Conservation (phyloP, 78 protist species). For the Diacronema lutheri region DNA sequence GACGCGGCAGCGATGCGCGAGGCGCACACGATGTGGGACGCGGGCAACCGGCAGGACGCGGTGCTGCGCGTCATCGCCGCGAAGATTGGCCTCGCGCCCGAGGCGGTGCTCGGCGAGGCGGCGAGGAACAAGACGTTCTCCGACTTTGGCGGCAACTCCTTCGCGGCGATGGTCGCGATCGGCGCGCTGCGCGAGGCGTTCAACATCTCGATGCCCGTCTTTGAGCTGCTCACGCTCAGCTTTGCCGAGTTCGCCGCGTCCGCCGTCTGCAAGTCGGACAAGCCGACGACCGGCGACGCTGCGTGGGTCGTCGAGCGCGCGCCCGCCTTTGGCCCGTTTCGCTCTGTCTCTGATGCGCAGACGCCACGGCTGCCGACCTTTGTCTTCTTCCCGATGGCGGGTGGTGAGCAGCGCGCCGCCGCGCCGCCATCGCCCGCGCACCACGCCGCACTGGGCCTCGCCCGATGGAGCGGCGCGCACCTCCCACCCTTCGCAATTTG, state of each 20-base stretch:
- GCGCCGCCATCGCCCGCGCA: no score
- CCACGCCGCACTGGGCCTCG: no score
- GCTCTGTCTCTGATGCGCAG: background rate
- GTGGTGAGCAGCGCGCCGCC: no score
- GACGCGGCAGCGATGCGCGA: no score
- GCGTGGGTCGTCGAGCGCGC: background rate
- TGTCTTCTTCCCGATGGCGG: background rate
- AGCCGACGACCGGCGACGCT: background rate
- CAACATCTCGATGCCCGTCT: background rate
- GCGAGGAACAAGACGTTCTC: no score
- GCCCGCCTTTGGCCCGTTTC: background rate
- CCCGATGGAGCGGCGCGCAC: no score
- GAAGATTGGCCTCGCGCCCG: no score
- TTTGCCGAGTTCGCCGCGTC: background rate
- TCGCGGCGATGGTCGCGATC: background rate
- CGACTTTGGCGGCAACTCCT: slow-evolving; percentile 2
- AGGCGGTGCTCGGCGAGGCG: no score
- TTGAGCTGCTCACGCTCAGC: background rate
- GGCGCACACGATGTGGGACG: no score
- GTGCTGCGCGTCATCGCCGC: no score
- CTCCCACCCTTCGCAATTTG: no score
- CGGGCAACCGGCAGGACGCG: no score
- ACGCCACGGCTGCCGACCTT: background rate
- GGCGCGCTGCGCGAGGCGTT: background rate
- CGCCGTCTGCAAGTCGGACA: background rate